These are phyloP conservation scores for Candida sanyaensis DNA, from an alignment of 1,139 yeast species.

Conservation along the genomic window DNA sequence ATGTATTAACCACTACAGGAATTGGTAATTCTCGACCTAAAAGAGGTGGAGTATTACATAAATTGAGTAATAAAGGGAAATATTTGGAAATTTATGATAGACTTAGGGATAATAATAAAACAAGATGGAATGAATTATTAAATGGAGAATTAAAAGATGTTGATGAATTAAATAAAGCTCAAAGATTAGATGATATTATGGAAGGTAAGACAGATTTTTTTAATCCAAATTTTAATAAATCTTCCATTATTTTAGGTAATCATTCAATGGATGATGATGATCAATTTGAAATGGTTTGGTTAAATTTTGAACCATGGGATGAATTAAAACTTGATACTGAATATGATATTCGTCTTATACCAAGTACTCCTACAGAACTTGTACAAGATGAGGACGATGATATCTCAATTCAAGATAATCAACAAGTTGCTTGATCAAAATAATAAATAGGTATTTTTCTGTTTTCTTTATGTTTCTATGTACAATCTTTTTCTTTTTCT, in stretches of 20 bases:
- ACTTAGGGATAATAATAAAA: slow-evolving; percentile 24
- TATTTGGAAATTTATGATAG: slow-evolving; percentile 29
- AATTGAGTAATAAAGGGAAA: slow-evolving; percentile 20
- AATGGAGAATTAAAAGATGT: slow-evolving; percentile 29
- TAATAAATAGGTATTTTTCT: background rate
- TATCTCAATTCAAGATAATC: background rate
- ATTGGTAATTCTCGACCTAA: background rate
- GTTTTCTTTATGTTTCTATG: background rate
- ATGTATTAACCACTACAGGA: slow-evolving; percentile 1
- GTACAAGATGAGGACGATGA: background rate
- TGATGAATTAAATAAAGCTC: slow-evolving; percentile 39
- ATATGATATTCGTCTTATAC: slow-evolving; percentile 47
- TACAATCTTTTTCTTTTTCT: background rate
- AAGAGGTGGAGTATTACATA: slow-evolving; percentile 6
- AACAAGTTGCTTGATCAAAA: background rate
- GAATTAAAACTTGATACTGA: slow-evolving; percentile 48
- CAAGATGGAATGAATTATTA: slow-evolving; percentile 23
- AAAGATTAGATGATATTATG: slow-evolving; percentile 35
- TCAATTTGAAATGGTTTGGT: slow-evolving; percentile 49
- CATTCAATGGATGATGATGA: slow-evolving; percentile 40
- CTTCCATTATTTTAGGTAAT: slow-evolving; percentile 40
- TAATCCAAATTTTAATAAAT: slow-evolving; percentile 32
- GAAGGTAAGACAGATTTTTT: slow-evolving; percentile 33
- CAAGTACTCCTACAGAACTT: slow-evolving; percentile 18
- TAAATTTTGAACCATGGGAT: slow-evolving; percentile 55